phyloP scores from a whole-genome alignment of 345 rosid genomes.

The Arabis hirsuta region DNA sequence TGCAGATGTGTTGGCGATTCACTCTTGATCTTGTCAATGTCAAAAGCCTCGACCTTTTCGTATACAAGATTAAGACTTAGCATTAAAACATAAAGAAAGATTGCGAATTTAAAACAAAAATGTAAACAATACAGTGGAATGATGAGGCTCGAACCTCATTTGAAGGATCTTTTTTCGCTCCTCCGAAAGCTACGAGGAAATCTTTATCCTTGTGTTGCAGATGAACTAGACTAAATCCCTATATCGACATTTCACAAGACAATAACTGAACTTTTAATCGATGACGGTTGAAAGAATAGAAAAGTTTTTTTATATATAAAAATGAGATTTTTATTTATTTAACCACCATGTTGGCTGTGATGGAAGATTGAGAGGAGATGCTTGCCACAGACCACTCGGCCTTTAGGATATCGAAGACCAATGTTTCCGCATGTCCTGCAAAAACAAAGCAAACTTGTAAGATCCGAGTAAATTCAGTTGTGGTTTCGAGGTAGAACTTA shows the following conservation, averaged over 20 bases:
- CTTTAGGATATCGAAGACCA: constrained; percentile 75
- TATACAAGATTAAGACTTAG: constrained; percentile 20
- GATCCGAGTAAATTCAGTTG: neutral
- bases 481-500: constrained; percentile 49
- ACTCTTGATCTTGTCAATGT: constrained; percentile 73
- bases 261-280: constrained; percentile 15
- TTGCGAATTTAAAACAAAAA: neutral
- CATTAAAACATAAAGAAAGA: neutral
- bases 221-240: constrained; percentile 93
- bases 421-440: constrained; percentile 89
- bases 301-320: neutral
- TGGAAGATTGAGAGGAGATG: constrained; percentile 74
- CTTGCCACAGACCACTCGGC: constrained; percentile 83
- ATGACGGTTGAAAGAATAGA: neutral
- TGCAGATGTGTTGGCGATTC: constrained; percentile 58
- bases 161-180: constrained; percentile 82
- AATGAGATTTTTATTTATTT: neutral
- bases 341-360: constrained; percentile 72
- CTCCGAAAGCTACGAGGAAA: constrained; percentile 95
- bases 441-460: constrained; percentile 9
- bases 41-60: constrained; percentile 75
- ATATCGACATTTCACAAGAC: constrained; percentile 29
- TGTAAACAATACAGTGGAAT: constrained; percentile 3
- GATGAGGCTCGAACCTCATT: constrained; percentile 69
- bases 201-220: constrained; percentile 91